Percentiles rank a stretch among this genome's conserved stretches.
Conservation (phyloP, 2,329 filamentous ascomycete genomes). For the Mariannaea elegans region DNA sequence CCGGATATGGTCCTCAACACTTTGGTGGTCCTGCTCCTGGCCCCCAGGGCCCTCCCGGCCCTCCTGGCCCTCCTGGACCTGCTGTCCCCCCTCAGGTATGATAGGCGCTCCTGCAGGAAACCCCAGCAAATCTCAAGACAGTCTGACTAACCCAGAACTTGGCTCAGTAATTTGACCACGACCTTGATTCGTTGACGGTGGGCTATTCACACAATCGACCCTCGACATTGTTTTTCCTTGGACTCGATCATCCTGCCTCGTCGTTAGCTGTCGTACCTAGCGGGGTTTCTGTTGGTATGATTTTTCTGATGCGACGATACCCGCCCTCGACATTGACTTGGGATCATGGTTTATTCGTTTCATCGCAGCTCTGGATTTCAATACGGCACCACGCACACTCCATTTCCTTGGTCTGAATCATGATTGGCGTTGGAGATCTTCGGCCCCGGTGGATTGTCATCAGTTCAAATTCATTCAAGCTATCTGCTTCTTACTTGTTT, state of each 20-base stretch:
- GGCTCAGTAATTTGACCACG: constrained; percentile 40
- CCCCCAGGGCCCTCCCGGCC: constrained; percentile 54
- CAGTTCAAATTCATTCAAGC: constrained; percentile 48
- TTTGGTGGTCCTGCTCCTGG: constrained; percentile 56
- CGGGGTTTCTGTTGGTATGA: constrained; percentile 36
- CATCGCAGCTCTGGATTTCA: constrained; percentile 44
- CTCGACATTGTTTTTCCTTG: constrained; percentile 38
- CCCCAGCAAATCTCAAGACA: neutral
- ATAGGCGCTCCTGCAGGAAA: neutral
- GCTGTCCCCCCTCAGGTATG: constrained; percentile 52
- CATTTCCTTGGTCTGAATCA: constrained; percentile 50
- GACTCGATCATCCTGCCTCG: constrained; percentile 39
- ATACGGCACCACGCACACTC: constrained; percentile 43
- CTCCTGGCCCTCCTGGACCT: constrained; percentile 49
- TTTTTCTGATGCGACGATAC: constrained; percentile 38
- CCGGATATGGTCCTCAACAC: constrained; percentile 57
- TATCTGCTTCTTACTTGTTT: constrained; percentile 39
- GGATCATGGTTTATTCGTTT: constrained; percentile 41
- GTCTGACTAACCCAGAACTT: constrained; percentile 18
- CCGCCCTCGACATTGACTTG: constrained; percentile 35
- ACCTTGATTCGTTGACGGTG: constrained; percentile 41
- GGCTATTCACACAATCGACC: constrained; percentile 34
- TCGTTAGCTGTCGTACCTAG: constrained; percentile 31
- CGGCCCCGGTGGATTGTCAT: constrained; percentile 49
- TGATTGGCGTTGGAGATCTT: constrained; percentile 54